Percentiles rank a stretch among this genome's conserved stretches.
phyloP scores from a whole-genome alignment of 305 asterid species.

The Solanum aculeatissimum region DNA sequence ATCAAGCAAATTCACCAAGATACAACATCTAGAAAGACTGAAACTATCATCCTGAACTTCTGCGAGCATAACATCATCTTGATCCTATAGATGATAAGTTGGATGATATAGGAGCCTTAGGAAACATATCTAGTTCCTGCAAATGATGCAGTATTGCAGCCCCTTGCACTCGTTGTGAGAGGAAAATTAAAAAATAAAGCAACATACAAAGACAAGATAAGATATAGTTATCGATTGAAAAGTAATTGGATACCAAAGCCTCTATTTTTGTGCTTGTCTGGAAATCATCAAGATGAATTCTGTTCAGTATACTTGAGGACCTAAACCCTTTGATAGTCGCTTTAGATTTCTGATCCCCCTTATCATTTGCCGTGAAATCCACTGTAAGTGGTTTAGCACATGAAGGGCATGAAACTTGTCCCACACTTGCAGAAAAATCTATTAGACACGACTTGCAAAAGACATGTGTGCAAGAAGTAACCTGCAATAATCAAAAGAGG shows the following conservation, averaged over 20 bases:
- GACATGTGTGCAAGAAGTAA: conserved; percentile 64
- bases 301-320: conserved; percentile 75
- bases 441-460: conserved; percentile 88
- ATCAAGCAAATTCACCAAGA: not conserved
- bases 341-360: conserved; percentile 37
- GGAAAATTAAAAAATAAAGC: not conserved
- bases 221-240: not conserved
- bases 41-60: not conserved
- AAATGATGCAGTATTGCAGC: not conserved
- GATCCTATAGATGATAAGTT: not conserved
- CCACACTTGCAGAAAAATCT: conserved; percentile 53
- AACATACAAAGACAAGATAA: not conserved
- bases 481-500: conserved; percentile 28
- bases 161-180: not conserved
- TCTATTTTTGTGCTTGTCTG: conserved; percentile 95
- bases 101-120: not conserved
- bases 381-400: conserved; percentile 84
- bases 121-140: not conserved
- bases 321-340: conserved; percentile 67
- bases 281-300: conserved; percentile 64
- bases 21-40: not conserved
- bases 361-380: conserved; percentile 46
- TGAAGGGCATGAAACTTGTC: conserved; percentile 70
- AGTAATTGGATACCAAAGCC: conserved; percentile 52
- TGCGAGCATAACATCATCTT: not conserved